Percentiles rank a stretch among this genome's conserved stretches.
Evolutionary conservation across 148 eudicot genomes (phyloP).

Genomic region (Vaccinium macrocarpon): DNA sequence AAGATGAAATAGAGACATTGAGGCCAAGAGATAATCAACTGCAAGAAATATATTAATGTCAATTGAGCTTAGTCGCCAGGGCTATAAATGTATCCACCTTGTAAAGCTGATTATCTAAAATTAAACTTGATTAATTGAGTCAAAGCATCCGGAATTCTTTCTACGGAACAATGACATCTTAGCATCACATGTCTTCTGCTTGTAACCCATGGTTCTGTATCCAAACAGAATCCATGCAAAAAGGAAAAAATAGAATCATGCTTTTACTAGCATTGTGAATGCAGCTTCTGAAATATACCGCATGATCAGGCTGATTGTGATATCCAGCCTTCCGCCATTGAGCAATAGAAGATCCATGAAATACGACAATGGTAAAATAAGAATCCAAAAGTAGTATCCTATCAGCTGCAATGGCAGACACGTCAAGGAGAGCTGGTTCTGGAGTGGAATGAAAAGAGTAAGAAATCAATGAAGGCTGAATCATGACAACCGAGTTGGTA

Average conservation of each 20-base stretch:
- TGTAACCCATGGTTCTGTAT: neutral
- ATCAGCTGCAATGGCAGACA: slow-evolving; percentile 79
- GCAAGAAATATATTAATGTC: neutral
- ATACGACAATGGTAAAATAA: slow-evolving; percentile 84
- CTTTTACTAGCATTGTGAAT: slow-evolving; percentile 2
- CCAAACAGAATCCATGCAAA: neutral
- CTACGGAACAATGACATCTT: neutral
- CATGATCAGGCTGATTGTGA: slow-evolving; percentile 81
- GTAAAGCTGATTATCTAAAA: neutral
- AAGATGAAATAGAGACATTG: neutral
- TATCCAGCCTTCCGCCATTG: slow-evolving; percentile 98
- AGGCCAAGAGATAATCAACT: neutral
- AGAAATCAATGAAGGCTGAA: slow-evolving; percentile 90
- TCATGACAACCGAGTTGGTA: slow-evolving; percentile 92
- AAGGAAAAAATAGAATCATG: neutral
- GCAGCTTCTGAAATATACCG: slow-evolving; percentile 42
- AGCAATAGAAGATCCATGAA: slow-evolving; percentile 87
- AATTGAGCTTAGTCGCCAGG: neutral
- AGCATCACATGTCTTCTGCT: neutral
- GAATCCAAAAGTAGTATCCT: slow-evolving; percentile 82
- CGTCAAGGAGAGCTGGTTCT: slow-evolving; percentile 90
- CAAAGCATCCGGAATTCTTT: neutral
- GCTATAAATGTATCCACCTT: neutral
- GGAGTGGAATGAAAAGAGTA: slow-evolving; percentile 79
- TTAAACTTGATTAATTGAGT: neutral